Percentiles rank a stretch among this genome's conserved stretches.
phyloP scores from a whole-genome alignment of 345 rosid genomes.

The Bruguiera parviflora region DNA sequence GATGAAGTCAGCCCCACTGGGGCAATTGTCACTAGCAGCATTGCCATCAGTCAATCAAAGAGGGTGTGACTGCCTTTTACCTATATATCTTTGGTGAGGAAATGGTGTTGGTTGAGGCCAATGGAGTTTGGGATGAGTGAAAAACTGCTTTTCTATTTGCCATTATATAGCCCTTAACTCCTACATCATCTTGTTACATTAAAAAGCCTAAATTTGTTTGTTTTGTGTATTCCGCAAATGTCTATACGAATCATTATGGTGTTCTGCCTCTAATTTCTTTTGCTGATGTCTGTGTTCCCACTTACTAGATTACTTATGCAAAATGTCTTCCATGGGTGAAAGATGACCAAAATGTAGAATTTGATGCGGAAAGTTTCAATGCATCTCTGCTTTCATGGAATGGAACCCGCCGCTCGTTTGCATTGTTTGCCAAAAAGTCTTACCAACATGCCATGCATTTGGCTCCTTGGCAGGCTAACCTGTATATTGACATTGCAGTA shows the following conservation, averaged over 20 bases:
- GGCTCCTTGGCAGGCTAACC: slow-evolving; percentile 89
- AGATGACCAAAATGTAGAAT: slow-evolving; percentile 32
- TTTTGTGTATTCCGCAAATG: background rate
- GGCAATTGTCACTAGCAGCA: no score
- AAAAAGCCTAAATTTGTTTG: no score
- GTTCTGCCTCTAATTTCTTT: background rate
- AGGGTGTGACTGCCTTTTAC: no score
- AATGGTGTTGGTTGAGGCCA: no score
- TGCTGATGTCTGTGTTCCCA: slow-evolving; percentile 19
- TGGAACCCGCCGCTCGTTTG: slow-evolving; percentile 52
- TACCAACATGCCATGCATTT: slow-evolving; percentile 77
- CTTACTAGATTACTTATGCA: slow-evolving; percentile 62
- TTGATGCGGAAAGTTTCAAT: slow-evolving; percentile 38
- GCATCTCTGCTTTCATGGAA: slow-evolving; percentile 70
- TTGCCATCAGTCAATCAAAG: no score
- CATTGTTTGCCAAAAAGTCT: slow-evolving; percentile 60
- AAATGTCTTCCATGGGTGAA: slow-evolving; percentile 76
- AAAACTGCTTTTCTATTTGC: no score
- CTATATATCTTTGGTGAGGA: no score
- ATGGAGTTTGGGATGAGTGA: no score
- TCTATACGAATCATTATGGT: background rate
- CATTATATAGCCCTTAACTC: no score
- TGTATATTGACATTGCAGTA: slow-evolving; percentile 73
- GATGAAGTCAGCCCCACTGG: no score
- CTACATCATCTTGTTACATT: no score